Evolutionary conservation across 768 basidiomycete species (phyloP), one percentile per base, ranked within the genome.

Genomic region (Postia placenta): DNA sequence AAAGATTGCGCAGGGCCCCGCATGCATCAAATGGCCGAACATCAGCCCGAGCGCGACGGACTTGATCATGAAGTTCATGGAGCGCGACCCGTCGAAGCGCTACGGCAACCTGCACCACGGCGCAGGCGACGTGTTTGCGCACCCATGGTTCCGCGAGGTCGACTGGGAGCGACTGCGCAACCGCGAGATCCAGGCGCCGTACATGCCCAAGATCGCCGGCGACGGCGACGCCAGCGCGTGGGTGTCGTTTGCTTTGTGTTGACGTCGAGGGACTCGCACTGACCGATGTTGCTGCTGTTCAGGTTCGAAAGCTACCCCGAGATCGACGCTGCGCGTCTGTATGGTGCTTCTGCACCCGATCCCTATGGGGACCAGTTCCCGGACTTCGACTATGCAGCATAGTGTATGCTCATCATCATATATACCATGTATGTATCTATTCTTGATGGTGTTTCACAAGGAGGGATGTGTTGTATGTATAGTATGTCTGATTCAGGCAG

Each of bases 191-290:
- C 88, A 87, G 12, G 90, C 96, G 20, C 96, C 96, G 2, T 99
- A 96, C 69, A 71, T 97, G 44, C 96, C 96, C 11, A 86, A 86
- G 64, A 92, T 97, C 42, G 78, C 72, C 27, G 85, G 92, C 7
- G 96, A 97, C 11, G 96, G 96, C 1, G 96, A 99, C 66, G 88
- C 95, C 4, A 92, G 89, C 81, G 87, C 87, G 87, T 90, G 63
- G 66, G 87, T 79, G 30, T 22, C 58, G n/a, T n/a, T n/a, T n/a
- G n/a, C n/a, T n/a, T n/a, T n/a, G n/a, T n/a, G n/a, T n/a, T n/a
- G n/a, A n/a, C n/a, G n/a, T n/a, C n/a, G n/a, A n/a, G n/a, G n/a
- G n/a, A 45, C 55, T 52, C 3, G 47, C 22, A 26, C 50, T 39
- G 45, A 42, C 6, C 17, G 20, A 24, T 38, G 11, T 22, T 47